Percentiles rank a stretch among this genome's conserved stretches.
These are phyloP conservation scores for Pancytospora epiphaga DNA, from an alignment of 371 early-diverging fungal species.

Conservation along the genomic window DNA sequence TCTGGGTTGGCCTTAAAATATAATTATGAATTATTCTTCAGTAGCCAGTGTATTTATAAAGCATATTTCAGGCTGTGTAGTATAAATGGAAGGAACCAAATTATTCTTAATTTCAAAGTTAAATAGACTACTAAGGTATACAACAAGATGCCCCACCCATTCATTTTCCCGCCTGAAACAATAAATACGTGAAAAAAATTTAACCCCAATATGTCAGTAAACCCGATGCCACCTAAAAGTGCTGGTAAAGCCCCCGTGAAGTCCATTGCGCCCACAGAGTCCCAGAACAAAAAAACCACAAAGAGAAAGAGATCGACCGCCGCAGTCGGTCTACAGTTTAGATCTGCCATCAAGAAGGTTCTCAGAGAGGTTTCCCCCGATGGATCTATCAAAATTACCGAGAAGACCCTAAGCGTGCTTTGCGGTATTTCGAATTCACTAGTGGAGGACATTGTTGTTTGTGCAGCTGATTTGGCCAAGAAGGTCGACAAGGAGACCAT, in stretches of 20 bases:
- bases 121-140: too few species aligned
- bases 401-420: constrained; percentile 50
- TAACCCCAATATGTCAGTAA: constrained; percentile 22
- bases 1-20: too few species aligned
- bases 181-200: constrained; percentile 29
- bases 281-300: constrained; percentile 1
- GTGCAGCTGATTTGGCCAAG: constrained; percentile 50
- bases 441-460: constrained; percentile 40
- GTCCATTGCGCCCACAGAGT: constrained; percentile 13
- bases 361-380: constrained; percentile 38
- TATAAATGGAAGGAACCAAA: too few species aligned
- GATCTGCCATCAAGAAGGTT: constrained; percentile 51
- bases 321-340: constrained; percentile 43
- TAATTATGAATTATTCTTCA: too few species aligned
- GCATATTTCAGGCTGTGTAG: too few species aligned
- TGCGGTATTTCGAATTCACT: constrained; percentile 58
- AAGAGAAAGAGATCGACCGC: constrained; percentile 40
- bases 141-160: too few species aligned
- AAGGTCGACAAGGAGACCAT: constrained; percentile 60
- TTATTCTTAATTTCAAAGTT: too few species aligned
- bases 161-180: constrained; percentile 30
- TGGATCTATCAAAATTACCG: constrained; percentile 33
- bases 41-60: too few species aligned
- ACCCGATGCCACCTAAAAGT: constrained; percentile 14
- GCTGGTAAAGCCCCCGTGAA: constrained; percentile 53